A percentile compares a stretch with the other conserved stretches of the same genome.
Evolutionary conservation across 2,329 filamentous ascomycete species (phyloP).

Genomic region (Pseudohalonectria lignicola): DNA sequence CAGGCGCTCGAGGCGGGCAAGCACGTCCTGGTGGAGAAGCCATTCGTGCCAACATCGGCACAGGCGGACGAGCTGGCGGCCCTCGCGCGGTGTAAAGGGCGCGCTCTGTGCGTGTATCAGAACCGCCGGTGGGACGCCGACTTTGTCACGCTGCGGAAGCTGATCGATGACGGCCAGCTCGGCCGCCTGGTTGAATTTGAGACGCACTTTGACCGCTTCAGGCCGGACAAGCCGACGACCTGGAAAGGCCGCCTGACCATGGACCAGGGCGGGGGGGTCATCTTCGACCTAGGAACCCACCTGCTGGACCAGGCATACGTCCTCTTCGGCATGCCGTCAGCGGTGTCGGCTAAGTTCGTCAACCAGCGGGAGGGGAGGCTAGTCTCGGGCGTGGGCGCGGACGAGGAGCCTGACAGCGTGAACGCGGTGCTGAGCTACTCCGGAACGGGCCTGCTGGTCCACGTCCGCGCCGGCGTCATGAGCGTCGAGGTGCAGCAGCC

Average conservation of each 20-base stretch:
- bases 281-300: conserved; percentile 67
- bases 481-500: conserved; percentile 60
- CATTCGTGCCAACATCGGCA: conserved; percentile 61
- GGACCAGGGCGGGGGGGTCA: conserved; percentile 49
- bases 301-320: conserved; percentile 62
- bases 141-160: conserved; percentile 57
- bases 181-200: conserved; percentile 70
- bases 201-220: conserved; percentile 70
- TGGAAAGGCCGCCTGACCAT: conserved; percentile 56
- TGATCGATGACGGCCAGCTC: conserved; percentile 47
- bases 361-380: conserved; percentile 45
- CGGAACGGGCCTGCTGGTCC: conserved; percentile 48
- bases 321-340: conserved; percentile 37
- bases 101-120: conserved; percentile 58
- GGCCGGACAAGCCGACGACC: conserved; percentile 41
- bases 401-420: conserved; percentile 45
- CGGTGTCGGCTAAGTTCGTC: conserved; percentile 57
- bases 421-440: conserved; percentile 58
- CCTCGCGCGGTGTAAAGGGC: conserved; percentile 37
- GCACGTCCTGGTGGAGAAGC: conserved; percentile 74
- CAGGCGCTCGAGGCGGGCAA: conserved; percentile 58
- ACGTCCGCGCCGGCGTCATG: conserved; percentile 57
- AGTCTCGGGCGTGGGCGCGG: conserved; percentile 15
- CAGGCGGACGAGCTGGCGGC: conserved; percentile 55
- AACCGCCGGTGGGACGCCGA: conserved; percentile 72